Base-by-base conservation (phyloP, 495 filamentous ascomycete species). In the Staphylotrichum tortipilum region DNA sequence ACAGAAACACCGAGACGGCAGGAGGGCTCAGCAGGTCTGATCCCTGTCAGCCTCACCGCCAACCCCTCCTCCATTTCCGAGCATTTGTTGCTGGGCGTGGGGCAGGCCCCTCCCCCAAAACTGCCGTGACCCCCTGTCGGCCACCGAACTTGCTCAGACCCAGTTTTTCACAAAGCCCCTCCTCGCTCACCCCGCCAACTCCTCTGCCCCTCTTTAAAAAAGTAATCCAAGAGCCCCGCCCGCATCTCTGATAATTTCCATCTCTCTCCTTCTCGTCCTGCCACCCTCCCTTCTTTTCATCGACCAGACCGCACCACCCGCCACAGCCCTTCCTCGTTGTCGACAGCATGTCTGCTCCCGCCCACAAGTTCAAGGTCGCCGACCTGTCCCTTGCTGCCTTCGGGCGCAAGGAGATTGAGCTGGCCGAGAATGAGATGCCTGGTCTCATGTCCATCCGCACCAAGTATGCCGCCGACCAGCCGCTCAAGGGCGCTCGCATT, bases 361-460 rank as follows among this genome's bases (percentile, higher is more conserved):
- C 90, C 59, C 77, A 83, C 67, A 91, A 86, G 70, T 92, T 84
- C 83, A 95, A 97, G 86, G 89, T 98, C 76, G 88, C 91, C 63
- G 92, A 98, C 78, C 86, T 98, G 72, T 88, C 85, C 66, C 82
- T 97, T 66, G 91, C 92, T 64, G 92, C 92, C 69, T 98, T 98
- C 67, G 92, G 92, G 71, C 92, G 92, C 76, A 90, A 91, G 68
- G 92, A 98, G 81, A 96, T 98, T 64, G 89, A 95, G 72, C 78
- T 98, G 59, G 91, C 92, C 52, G 91, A 98, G 80, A 90, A 95
- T 78, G 92, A 94, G 77, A 95, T 95, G 88, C 86, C 87, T 44
- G 91, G 92, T 79, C 81, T 98, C 55, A 95, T 98, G 88, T 80
- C 86, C 60, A 97, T 91, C 65, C 84, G 92, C 68, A 60, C 67